A percentile compares a stretch with the other conserved stretches of the same genome.
Evolutionary conservation across 441 rosid species (phyloP).

Genomic region (Viola pubescens): DNA sequence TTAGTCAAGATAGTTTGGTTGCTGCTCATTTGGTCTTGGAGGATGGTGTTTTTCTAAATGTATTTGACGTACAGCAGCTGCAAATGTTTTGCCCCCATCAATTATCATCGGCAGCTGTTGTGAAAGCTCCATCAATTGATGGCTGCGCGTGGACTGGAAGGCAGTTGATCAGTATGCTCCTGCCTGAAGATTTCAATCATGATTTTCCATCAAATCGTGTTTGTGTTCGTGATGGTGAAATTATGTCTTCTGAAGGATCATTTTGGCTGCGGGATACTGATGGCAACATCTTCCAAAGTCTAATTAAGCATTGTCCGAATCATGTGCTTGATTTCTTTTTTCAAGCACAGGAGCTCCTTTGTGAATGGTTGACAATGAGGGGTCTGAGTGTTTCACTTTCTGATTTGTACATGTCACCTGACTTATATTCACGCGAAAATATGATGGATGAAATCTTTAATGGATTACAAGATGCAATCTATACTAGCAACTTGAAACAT

Average conservation of each 20-base stretch:
- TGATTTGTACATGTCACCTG: conserved; percentile 64
- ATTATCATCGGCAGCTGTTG: conserved; percentile 40
- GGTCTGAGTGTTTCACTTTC: conserved; percentile 85
- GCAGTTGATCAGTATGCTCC: conserved; percentile 76
- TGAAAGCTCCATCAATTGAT: conserved; percentile 36
- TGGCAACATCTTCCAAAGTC: conserved; percentile 66
- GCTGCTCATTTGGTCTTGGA: conserved; percentile 69
- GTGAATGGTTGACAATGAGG: conserved; percentile 76
- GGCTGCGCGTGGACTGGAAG: conserved; percentile 73
- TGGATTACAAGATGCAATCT: conserved; percentile 64
- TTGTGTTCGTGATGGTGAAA: conserved; percentile 56
- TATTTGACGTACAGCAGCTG: conserved; percentile 72
- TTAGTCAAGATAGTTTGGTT: conserved; percentile 83
- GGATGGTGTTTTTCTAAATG: conserved; percentile 39
- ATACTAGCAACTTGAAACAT: conserved; percentile 56
- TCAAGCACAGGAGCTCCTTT: conserved; percentile 73
- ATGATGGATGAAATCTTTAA: conserved; percentile 61
- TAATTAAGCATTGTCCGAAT: conserved; percentile 39
- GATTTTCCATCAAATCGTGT: conserved; percentile 39
- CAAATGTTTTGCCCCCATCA: conserved; percentile 57
- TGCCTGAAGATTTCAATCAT: conserved; percentile 63
- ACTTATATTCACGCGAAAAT: conserved; percentile 38
- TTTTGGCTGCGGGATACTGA: conserved; percentile 72
- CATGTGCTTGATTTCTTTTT: conserved; percentile 53
- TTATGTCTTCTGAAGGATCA: conserved; percentile 63